Conservation (phyloP, 345 rosid species). For the Gossypium ekmanianum region DNA sequence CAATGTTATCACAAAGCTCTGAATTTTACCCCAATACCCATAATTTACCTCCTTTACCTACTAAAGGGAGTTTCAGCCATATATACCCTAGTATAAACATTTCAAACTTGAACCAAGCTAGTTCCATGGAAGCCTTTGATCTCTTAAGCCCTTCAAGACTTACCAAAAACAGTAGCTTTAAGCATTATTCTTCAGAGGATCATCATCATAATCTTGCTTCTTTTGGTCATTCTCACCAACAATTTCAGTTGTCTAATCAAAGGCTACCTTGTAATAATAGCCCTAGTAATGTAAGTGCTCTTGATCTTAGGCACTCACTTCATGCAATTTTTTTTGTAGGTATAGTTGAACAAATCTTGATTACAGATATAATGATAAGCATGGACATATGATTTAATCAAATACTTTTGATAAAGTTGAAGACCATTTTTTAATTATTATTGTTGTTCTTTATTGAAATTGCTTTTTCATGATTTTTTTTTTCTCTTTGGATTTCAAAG, state of each 20-base stretch:
- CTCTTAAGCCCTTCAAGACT: slow-evolving; percentile 45
- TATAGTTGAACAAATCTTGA: too few species aligned
- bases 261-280: slow-evolving; percentile 27
- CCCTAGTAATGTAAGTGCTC: slow-evolving; percentile 45
- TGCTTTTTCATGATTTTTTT: slow-evolving; percentile 18
- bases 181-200: slow-evolving; percentile 14
- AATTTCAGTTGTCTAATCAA: slow-evolving; percentile 41
- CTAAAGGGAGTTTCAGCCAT: slow-evolving; percentile 58
- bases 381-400: slow-evolving; percentile 20
- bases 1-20: slow-evolving; percentile 23
- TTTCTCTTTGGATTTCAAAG: slow-evolving; percentile 25
- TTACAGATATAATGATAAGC: background rate
- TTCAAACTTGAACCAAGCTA: slow-evolving; percentile 41
- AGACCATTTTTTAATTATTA: background rate
- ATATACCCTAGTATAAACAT: slow-evolving; percentile 73
- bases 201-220: slow-evolving; percentile 27
- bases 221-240: slow-evolving; percentile 32
- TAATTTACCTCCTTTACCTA: slow-evolving; percentile 21
- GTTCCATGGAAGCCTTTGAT: slow-evolving; percentile 49
- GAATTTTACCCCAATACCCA: slow-evolving; percentile 21
- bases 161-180: slow-evolving; percentile 29
- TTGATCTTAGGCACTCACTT: background rate
- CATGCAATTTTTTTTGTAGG: too few species aligned
- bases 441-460: background rate
- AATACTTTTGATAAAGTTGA: slow-evolving; percentile 7